phyloP scores from a whole-genome alignment of 257 asterid species.

The Przewalskia tangutica region DNA sequence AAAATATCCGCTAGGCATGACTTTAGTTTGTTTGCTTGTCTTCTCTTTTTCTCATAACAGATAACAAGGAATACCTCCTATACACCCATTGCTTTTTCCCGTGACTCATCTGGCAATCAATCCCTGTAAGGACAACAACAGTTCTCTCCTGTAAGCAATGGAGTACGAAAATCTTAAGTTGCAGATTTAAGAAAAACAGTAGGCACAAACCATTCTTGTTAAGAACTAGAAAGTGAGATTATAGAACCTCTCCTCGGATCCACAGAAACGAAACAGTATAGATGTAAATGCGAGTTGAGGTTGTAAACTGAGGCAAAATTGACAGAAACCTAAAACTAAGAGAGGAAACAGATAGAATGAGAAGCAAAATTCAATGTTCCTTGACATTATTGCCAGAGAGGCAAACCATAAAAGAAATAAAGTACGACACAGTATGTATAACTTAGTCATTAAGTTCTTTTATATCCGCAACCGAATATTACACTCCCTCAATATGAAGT shows the following conservation, averaged over 20 bases:
- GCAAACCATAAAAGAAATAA: not conserved
- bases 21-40: too few relatives aligned
- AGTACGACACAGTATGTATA: not conserved
- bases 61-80: too few relatives aligned
- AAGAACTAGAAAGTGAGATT: not conserved
- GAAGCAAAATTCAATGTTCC: not conserved
- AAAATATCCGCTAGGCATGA: too few relatives aligned
- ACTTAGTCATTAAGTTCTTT: not conserved
- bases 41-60: too few relatives aligned
- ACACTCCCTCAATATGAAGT: not conserved
- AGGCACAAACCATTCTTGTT: not conserved
- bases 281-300: not conserved
- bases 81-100: too few relatives aligned
- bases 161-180: not conserved
- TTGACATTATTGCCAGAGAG: not conserved
- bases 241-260: not conserved
- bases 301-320: not conserved
- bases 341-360: not conserved
- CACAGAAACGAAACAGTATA: not conserved
- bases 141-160: not conserved
- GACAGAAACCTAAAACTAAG: not conserved
- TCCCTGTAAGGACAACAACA: too few relatives aligned
- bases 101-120: too few relatives aligned
- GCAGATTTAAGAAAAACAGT: not conserved
- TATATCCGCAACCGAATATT: conserved; percentile 1